Evolutionary conservation across 108 stramenopile species (phyloP).

Genomic region (Epipyxis sp.): DNA sequence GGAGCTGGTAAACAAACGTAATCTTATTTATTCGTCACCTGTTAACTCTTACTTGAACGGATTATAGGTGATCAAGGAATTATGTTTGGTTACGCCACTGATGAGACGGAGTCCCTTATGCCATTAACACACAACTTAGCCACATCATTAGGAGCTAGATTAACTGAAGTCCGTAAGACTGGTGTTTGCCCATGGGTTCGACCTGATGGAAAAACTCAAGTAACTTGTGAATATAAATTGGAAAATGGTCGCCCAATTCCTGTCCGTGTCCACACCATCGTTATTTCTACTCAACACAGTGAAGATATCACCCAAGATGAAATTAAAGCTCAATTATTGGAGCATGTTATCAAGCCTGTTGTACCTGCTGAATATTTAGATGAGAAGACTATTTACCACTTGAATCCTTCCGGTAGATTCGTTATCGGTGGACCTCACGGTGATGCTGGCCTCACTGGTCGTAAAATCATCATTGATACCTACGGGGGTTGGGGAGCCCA

Average conservation of each 20-base stretch:
- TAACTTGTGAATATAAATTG: slow-evolving; percentile 83
- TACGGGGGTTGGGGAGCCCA: slow-evolving; percentile 97
- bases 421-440: slow-evolving; percentile 96
- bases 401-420: slow-evolving; percentile 71
- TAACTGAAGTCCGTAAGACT: slow-evolving; percentile 92
- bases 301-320: slow-evolving; percentile 87
- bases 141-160: slow-evolving; percentile 79
- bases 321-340: slow-evolving; percentile 87
- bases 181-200: slow-evolving; percentile 88
- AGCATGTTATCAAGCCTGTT: slow-evolving; percentile 93
- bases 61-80: slow-evolving; percentile 96
- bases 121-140: slow-evolving; percentile 89
- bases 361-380: slow-evolving; percentile 92
- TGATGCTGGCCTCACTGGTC: slow-evolving; percentile 93
- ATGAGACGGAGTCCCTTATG: slow-evolving; percentile 87
- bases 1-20: too few species aligned
- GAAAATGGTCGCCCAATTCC: slow-evolving; percentile 76
- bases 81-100: slow-evolving; percentile 95
- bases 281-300: slow-evolving; percentile 92
- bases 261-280: slow-evolving; percentile 87
- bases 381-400: slow-evolving; percentile 92
- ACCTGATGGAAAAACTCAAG: slow-evolving; percentile 93
- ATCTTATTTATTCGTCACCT: too few species aligned
- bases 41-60: too few species aligned
- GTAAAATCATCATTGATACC: slow-evolving; percentile 92